Base-by-base conservation (phyloP, 306 rosid genomes). In the Prunus mira region DNA sequence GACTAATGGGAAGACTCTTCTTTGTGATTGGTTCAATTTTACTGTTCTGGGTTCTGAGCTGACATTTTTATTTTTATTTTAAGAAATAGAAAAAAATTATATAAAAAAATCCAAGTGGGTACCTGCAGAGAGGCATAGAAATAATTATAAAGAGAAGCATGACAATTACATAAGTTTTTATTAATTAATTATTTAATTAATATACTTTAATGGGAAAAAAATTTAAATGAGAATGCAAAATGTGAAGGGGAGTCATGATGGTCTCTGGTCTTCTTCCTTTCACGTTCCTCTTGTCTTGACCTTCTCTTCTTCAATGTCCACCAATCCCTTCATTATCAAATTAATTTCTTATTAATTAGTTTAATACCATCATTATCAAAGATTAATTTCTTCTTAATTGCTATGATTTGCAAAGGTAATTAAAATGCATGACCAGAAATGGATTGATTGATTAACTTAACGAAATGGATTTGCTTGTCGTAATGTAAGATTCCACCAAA, bases 251-350 rank as follows among this genome's bases (percentile, higher is more conserved):
- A 43, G 67, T 58, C 52, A 69, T 63, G 51, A 14, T 22, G 25
- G 19, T 52, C 45, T 62, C 46, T 15, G 12, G 73, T 70, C 61
- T 70, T 69, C 55, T 63, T 75, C 61, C 72, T 75, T 61, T 20
- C 45, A 75, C 75, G 72, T 75, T 34, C 41, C 41, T 34, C 41
- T 75, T 75, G 41, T 60, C 43, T 49, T 62, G 79, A 56, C 38
- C 56, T 56, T 34, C 67, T 32, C 46, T 72, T 52, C 76, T 69
- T 61, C 50, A 55, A 41, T 9, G 30, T 55, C 30, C 47, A 25
- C 47, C 43, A 38, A 38, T 38, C 43, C 9, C 5, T 13, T 17
- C 20, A 22, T 72, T 6, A 54, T 19, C 32, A 20, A 22, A 25
- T 71, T 65, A 71, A 32, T 52, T 51, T 65, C 49, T 5, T 51